Base-by-base conservation (phyloP, 2,329 filamentous ascomycete genomes). In the Aurifilum marmelostoma region DNA sequence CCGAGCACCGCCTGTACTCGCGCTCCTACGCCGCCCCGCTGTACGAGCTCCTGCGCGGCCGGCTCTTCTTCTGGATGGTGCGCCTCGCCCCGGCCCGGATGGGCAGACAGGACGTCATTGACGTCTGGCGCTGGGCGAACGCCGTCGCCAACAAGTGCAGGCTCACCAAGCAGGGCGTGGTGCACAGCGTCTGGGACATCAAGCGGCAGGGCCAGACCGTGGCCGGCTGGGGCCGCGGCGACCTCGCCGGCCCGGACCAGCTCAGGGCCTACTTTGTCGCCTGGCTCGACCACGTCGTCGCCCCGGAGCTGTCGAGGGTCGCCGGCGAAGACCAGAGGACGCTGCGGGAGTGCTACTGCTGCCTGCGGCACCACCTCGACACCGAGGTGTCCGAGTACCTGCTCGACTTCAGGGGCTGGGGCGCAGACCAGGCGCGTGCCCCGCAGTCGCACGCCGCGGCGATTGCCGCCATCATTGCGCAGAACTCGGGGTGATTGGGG, bases 401-500 rank as follows among this genome's bases (percentile, higher is more conserved):
- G 37, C 39, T 29, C 8, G 61, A 63, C 27, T 63, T 63, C 11
- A 12, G 34, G 16, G 61, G 61, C 39, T 63, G 61, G 61, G 61
- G 61, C 8, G 16, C 6, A 1, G 61, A 63, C 34, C n/a, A n/a
- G n/a, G n/a, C n/a, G n/a, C n/a, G 8, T 34, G 27, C 24, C 3
- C 12, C 4, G n/a, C n/a, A n/a, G n/a, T n/a, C 27, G 7, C 14
- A 18, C 1, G 61, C n/a, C 4, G 16, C 29, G 39, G 9, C 24
- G 39, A 63, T 63, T 21, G 24, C 41, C 21, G 41, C 16, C 24
- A 63, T 63, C 14, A 47, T 50, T 9, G 61, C 37, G 6, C 21
- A 32, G 8, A 32, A n/a, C 41, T 63, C 61, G 14, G 24, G 37
- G 7, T 18, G n/a, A 29, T 8, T 34, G 34, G n/a, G n/a, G n/a